These are phyloP conservation scores for Laburnicola sp. DNA, from an alignment of 2,329 filamentous ascomycete genomes.

Conservation along the genomic window DNA sequence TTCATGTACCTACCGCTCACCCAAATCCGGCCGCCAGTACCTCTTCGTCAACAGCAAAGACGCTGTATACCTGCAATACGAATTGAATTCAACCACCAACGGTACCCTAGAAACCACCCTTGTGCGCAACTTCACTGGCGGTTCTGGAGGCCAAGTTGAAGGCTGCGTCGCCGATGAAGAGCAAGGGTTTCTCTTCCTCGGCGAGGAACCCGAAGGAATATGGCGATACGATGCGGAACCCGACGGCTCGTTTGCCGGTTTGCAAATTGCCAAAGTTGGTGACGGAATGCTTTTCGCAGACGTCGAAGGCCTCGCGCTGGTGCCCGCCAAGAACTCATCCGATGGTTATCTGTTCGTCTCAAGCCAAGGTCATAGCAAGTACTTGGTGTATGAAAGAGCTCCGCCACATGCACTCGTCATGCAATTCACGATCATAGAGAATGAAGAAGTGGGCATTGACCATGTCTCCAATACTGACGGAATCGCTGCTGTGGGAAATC, in stretches of 20 bases:
- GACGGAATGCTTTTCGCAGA: conserved; percentile 56
- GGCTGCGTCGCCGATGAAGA: conserved; percentile 58
- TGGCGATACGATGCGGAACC: conserved; percentile 60
- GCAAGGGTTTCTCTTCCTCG: conserved; percentile 56
- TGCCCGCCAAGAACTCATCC: conserved; percentile 50
- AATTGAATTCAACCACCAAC: conserved; percentile 47
- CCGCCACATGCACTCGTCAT: conserved; percentile 55
- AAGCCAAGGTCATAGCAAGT: conserved; percentile 58
- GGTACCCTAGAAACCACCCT: conserved; percentile 52
- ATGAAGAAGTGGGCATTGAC: conserved; percentile 50
- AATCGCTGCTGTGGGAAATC: conserved; percentile 52
- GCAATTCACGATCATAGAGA: conserved; percentile 54
- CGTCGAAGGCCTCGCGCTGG: conserved; percentile 58
- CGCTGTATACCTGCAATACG: conserved; percentile 58
- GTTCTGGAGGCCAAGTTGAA: conserved; percentile 58
- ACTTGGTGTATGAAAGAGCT: conserved; percentile 55
- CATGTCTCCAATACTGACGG: conserved; percentile 60
- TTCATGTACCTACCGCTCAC: conserved; percentile 56
- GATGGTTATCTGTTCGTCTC: conserved; percentile 58
- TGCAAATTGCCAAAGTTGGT: conserved; percentile 48
- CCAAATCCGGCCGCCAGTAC: conserved; percentile 53
- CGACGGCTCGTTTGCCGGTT: conserved; percentile 41
- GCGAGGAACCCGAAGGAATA: conserved; percentile 57
- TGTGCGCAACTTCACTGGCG: conserved; percentile 56
- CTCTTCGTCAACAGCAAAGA: conserved; percentile 61